Evolutionary conservation across 306 rosid genomes (phyloP), one percentile per base, ranked within the genome.

Genomic region (Neltuma alba): DNA sequence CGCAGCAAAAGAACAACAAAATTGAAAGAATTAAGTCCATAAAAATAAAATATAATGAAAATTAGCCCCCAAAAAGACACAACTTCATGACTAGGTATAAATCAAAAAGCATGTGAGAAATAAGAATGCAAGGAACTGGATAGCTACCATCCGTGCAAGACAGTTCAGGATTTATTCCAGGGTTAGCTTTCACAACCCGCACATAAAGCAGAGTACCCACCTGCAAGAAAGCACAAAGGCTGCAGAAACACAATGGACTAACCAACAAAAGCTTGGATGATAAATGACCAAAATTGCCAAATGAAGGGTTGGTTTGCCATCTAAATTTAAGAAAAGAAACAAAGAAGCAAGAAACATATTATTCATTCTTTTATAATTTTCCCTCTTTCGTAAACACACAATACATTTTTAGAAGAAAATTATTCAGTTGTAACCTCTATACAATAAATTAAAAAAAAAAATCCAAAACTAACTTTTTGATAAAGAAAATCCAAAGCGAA

Each of bases 161-260:
- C 69, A 96, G 82, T 81, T 93, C 98, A 7, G 99, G 98, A 87
- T 93, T 96, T 91, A 93, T 86, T 82, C 92, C 93, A 54, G 91
- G 92, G 84, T 84, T 96, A 77, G 93, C 97, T 83, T 89, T 93
- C 72, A 87, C 98, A 34, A 96, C 89, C 72, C 98, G 90, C 60
- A 83, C 89, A 38, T 89, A 93, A 64, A 93, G 79, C 87, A 93
- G 86, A 66, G 94, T 84, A 79, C 96, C 99, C 52, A 61, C 86
- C 96, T 93, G 93, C 85, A 75, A 81, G 70, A 69, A 36, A 23
- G 48, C 71, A 27, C 36, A 68, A 27, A 57, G 44, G 41, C 13
- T n/a, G 37, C 74, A 55, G 63, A 62, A 60, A 70, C 73, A 47
- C 3, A 58, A 67, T 70, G 18, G 33, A 75, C 72, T 41, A 61